Conservation (phyloP, 75 land plant species). For the Chamaecyparis obtusa region DNA sequence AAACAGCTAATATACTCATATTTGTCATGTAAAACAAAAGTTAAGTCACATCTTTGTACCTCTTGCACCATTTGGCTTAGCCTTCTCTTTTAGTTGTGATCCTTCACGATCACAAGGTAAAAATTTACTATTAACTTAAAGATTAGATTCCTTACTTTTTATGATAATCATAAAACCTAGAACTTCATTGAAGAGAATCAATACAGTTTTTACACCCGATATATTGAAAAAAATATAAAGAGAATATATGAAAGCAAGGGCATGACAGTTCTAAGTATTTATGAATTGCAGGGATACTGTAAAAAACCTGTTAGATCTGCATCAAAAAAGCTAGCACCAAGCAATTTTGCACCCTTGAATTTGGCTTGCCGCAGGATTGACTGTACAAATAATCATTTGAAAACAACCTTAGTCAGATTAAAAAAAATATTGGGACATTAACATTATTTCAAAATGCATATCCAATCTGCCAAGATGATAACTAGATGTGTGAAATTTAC, state of each 20-base stretch:
- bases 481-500: neutral
- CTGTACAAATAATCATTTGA: slow-evolving; percentile 28
- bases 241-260: neutral
- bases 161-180: neutral
- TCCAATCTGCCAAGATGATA: neutral
- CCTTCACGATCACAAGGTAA: neutral
- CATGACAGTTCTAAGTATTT: neutral
- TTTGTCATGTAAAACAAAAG: neutral
- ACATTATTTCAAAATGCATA: neutral
- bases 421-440: neutral
- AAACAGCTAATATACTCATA: neutral
- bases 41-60: neutral
- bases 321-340: slow-evolving; percentile 97
- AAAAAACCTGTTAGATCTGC: slow-evolving; percentile 87
- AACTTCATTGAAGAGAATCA: neutral
- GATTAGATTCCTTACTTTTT: neutral
- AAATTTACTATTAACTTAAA: neutral
- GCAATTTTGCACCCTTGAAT: slow-evolving; percentile 83
- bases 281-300: neutral
- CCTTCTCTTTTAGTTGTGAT: neutral
- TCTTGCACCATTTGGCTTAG: neutral
- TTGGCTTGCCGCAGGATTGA: slow-evolving; percentile 90
- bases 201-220: neutral
- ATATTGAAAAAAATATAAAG: neutral
- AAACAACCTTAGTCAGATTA: neutral